A percentile compares a stretch with the other conserved stretches of the same genome.
Conservation (phyloP, 495 filamentous ascomycete genomes). For the Neurospora tetraspora region DNA sequence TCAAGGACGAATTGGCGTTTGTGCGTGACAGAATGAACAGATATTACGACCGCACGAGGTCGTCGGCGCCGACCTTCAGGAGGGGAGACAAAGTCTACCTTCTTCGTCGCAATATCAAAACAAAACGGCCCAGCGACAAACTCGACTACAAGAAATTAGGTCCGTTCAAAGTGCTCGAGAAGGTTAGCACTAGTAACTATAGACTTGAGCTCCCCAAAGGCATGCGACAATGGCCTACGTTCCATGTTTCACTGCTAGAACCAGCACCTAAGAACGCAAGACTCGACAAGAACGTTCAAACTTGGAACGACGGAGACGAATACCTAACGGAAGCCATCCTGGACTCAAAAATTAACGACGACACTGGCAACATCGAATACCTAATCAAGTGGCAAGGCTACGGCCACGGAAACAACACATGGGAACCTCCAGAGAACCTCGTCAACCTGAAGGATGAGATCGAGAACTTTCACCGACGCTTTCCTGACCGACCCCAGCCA, state of each 20-base stretch:
- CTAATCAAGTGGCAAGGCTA: neutral
- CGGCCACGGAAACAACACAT: too few relatives aligned
- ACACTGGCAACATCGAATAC: too few relatives aligned
- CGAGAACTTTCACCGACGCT: neutral
- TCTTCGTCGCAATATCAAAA: constrained; percentile 21
- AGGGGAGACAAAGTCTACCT: constrained; percentile 25
- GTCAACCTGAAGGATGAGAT: neutral
- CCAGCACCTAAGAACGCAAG: too few relatives aligned
- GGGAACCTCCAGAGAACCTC: neutral
- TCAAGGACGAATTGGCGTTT: too few relatives aligned
- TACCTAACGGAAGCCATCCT: too few relatives aligned
- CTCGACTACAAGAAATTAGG: constrained; percentile 20
- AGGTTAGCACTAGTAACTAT: too few relatives aligned
- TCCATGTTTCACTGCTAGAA: too few relatives aligned
- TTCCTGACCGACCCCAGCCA: neutral
- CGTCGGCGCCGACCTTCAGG: constrained; percentile 15
- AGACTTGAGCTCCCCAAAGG: too few relatives aligned
- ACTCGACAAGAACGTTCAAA: neutral
- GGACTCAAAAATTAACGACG: too few relatives aligned
- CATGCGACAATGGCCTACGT: too few relatives aligned
- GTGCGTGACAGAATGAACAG: neutral
- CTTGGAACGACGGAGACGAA: too few relatives aligned
- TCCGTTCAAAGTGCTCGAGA: constrained; percentile 8
- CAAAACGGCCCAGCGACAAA: constrained; percentile 21
- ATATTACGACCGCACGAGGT: constrained; percentile 13